Base-by-base conservation (phyloP, 2,329 filamentous ascomycete species). In the Exophiala alcalophila region DNA sequence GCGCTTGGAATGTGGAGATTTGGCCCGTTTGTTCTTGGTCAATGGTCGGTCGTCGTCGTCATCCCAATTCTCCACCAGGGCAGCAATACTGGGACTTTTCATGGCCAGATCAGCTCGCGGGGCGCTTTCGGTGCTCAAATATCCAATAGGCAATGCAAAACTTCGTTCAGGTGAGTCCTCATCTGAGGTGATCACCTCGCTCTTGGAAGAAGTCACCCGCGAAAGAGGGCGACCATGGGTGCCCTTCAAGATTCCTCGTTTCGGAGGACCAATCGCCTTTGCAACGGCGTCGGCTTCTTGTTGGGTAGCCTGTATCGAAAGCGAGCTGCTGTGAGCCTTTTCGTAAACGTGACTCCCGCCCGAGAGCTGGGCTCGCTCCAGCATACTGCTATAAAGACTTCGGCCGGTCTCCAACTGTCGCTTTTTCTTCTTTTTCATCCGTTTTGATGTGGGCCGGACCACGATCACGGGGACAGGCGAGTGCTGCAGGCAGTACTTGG, bases 391-490 rank as follows among this genome's bases (percentile, higher is more conserved):
- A 61, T 95, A 95, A 30, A 81, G 84, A 54, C 84, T 81, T 23
- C 89, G 78, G 11, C 71, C 74, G 4, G 86, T 82, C 56, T 95
- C 87, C 40, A 84, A 81, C 36, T 81, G 77, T 20, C 90, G 81
- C 70, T 95, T 95, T 46, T 78, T 76, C 66, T 92, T 94, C 69
- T 94, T 94, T 67, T 92, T 92, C 60, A 86, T 79, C 14, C 90
- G 83, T 68, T 94, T 94, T 49, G 86, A 84, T 21, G 84, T 85
- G 24, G 90, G 89, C 3, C 90, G 80, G 7, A 95, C 90, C 21
- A 96, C 90, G 20, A 95, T 90, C 5, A 95, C 90, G 1, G 90
- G 90, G 1, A 96, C 86, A 0, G 90, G 89, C 2, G 86, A 94
- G 62, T 94, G 90, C 61, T 96, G 90, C 9, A 95, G 74, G 59